Base-by-base conservation (phyloP, 2,329 filamentous ascomycete species). In the Aaosphaeria arxii region DNA sequence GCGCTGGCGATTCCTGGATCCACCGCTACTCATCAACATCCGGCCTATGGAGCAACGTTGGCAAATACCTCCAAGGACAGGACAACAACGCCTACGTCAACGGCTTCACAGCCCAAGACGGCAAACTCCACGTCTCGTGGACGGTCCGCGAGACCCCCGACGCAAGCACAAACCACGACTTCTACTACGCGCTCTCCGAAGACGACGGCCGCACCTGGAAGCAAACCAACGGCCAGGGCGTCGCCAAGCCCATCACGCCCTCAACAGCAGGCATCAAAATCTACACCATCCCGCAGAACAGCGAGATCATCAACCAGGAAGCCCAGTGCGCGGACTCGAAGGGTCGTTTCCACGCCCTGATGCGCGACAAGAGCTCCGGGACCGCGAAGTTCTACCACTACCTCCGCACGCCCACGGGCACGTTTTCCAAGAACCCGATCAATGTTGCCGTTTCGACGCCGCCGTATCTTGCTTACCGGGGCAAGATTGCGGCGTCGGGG, bases 41-140 rank as follows among this genome's bases (percentile, higher is more conserved):
- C 0, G 67, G 70, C 1, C 53, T 52, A n/a, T 79, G 73, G 66
- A 60, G 55, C 7, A 66, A 62, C n/a, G 59, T 70, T 1, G 73
- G 73, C 7, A 70, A 67, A n/a, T 72, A 73, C 45, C 61, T 76
- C 6, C 71, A 71, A 17, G 77, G 77, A 30, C 58, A 73, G 28
- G 61, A 67, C 39, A 78, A 75, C 60, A 80, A 77, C 58, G 76
- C 77, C 1, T 80, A 80, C 58, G 72, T 79, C 56, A 76, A 80
- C 59, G 77, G 77, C 7, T 63, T 79, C 41, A 72, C 71, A 50
- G 66, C 63, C 31, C 59, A 64, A 30, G 53, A 54, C 31, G 56
- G 53, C 1, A 64, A 62, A 9, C 65, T 79, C 1, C 72, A 74
- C 56, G 69, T 72, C 17, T 77, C 74, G 1, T 79, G 77, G 76